Base-by-base conservation (phyloP, 2,329 filamentous ascomycete genomes). In the Cytospora paraplurivora region DNA sequence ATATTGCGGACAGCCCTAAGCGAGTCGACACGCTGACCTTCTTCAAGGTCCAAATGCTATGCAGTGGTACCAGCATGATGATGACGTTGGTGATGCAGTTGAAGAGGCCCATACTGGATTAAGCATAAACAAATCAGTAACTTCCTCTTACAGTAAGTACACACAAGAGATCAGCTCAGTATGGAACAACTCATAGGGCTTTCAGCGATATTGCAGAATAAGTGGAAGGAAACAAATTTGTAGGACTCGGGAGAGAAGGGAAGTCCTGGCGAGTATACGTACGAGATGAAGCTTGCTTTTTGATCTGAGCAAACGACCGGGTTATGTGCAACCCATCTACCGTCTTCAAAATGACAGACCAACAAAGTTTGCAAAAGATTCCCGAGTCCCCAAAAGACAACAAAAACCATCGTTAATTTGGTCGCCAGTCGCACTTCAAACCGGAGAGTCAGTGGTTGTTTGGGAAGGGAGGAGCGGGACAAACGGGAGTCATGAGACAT, bases 11-110 rank as follows among this genome's bases (percentile, higher is more conserved):
- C 27, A 65, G 55, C 17, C 59, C 59, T n/a, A 56, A 35, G 15
- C 63, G 63, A 10, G 63, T 65, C 35, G 63, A 65, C 2, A 65
- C 51, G 37, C 59, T 62, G 59, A 65, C 63, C 11, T 53, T 79
- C 53, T 78, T 72, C 58, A 79, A 62, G 2, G 66, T 64, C 76
- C 76, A 79, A 27, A 79, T 73, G 2, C 69, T 74, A 4, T 73
- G 71, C 67, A 78, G 73, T 0, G 76, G 77, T 27, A 78, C 62
- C 0, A 70, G 68, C 71, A 77, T 74, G 47, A 78, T 77, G 49
- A 77, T 59, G 13, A 77, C 55, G 52, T 78, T 77, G 10, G 73
- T 75, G 5, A 76, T 44, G 15, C 75, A 72, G 47, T 78, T 78
- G 59, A 76, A 76, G 2, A 73, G 68, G 17, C 77, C 77, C 27